A percentile compares a stretch with the other conserved stretches of the same genome.
Conservation (phyloP, 805 yeast species). For the Nakazawaea anatomiae region DNA sequence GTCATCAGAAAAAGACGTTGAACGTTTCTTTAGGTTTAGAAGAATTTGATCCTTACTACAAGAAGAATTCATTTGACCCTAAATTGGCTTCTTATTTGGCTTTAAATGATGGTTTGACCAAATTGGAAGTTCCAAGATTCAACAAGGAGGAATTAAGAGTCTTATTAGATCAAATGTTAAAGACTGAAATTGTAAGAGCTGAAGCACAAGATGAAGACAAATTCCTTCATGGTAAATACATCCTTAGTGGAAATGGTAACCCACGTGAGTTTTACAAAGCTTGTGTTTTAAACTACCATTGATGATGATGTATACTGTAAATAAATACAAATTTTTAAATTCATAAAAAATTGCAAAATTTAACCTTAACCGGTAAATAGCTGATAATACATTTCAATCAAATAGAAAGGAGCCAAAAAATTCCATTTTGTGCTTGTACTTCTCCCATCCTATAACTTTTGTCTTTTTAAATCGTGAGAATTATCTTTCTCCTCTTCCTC, state of each 20-base stretch:
- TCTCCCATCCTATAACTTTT: background rate
- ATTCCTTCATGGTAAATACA: constrained; percentile 29
- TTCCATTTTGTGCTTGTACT: background rate
- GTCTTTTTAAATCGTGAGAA: constrained; percentile 8
- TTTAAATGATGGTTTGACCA: constrained; percentile 19
- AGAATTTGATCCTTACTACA: constrained; percentile 52
- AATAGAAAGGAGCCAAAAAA: background rate
- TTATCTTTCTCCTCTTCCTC: background rate
- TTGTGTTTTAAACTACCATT: constrained; percentile 26
- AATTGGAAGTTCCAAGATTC: constrained; percentile 36
- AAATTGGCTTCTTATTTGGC: constrained; percentile 42
- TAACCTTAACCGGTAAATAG: background rate
- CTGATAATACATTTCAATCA: background rate
- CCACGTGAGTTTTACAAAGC: constrained; percentile 44
- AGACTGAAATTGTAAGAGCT: constrained; percentile 34
- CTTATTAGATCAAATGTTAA: constrained; percentile 32
- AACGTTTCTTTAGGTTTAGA: constrained; percentile 51
- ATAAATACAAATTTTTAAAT: background rate
- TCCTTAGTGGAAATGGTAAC: constrained; percentile 61
- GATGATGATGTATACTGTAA: background rate
- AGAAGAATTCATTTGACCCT: constrained; percentile 44
- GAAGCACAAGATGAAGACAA: constrained; percentile 33
- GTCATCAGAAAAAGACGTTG: constrained; percentile 48
- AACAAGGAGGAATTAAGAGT: constrained; percentile 36
- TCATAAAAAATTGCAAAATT: background rate